Conservation (phyloP, 345 rosid genomes). For the Streptanthus diversifolius region DNA sequence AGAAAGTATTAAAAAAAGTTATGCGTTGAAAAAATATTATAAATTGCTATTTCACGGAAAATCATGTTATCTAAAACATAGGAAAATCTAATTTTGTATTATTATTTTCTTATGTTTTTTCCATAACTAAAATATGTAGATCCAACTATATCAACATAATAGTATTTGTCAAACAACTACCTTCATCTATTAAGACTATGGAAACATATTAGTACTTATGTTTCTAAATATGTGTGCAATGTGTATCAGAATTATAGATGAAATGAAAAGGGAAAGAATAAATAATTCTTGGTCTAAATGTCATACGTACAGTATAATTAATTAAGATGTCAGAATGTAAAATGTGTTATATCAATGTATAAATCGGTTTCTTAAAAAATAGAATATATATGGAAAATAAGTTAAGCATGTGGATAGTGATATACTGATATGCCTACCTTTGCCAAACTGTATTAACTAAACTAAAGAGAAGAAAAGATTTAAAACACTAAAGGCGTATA, state of each 20-base stretch:
- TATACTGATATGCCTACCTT: neutral
- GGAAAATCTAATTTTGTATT: no score
- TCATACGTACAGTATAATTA: neutral
- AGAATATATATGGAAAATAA: neutral
- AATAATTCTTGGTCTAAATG: neutral
- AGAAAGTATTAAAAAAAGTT: no score
- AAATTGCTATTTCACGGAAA: no score
- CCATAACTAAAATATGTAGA: no score
- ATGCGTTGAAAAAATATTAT: neutral
- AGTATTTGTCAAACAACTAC: no score
- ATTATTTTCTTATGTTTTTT: no score
- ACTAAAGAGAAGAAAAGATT: neutral
- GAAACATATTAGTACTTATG: no score
- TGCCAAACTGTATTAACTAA: conserved; percentile 15
- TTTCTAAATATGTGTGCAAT: no score
- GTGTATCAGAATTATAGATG: no score
- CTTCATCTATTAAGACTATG: no score
- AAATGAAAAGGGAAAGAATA: neutral
- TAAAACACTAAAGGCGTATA: neutral
- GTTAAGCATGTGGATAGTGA: neutral
- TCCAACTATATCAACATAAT: no score
- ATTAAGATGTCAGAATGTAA: neutral
- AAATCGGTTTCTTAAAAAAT: neutral
- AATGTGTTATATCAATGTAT: neutral
- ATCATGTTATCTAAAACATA: no score